phyloP scores from a whole-genome alignment of 2,329 filamentous ascomycete species.

The Phaeosphaeriaceae sp. region DNA sequence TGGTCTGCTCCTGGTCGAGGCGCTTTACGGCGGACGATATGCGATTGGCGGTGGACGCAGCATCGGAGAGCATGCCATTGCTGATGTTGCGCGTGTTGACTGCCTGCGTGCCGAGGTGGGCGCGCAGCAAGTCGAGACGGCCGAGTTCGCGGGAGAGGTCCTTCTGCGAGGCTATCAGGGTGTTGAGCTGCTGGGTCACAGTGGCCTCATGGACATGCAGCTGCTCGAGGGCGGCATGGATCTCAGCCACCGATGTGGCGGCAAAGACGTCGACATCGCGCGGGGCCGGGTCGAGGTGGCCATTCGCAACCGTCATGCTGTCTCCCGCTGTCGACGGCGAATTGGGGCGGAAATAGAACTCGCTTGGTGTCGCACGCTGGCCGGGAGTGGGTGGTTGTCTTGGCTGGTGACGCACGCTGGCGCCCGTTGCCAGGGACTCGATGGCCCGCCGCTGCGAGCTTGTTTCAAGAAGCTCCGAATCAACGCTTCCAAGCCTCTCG shows the following conservation, averaged over 20 bases:
- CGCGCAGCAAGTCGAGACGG: slow-evolving; percentile 86
- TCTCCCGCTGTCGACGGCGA: neutral
- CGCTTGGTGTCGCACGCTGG: neutral
- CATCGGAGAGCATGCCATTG: slow-evolving; percentile 87
- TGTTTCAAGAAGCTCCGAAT: neutral
- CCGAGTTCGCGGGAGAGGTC: slow-evolving; percentile 86
- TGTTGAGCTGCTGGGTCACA: slow-evolving; percentile 76
- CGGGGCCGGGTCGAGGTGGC: slow-evolving; percentile 17
- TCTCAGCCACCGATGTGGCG: slow-evolving; percentile 77
- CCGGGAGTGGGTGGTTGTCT: neutral
- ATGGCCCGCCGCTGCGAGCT: neutral
- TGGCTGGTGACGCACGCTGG: neutral
- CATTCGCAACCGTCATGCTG: slow-evolving; percentile 28
- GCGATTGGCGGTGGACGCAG: slow-evolving; percentile 82
- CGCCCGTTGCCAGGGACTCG: neutral
- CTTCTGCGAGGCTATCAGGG: slow-evolving; percentile 80
- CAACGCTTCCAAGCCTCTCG: neutral
- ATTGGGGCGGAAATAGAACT: neutral
- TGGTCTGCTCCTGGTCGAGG: slow-evolving; percentile 88
- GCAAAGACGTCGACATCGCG: slow-evolving; percentile 57
- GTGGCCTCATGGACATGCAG: slow-evolving; percentile 78
- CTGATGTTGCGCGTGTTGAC: slow-evolving; percentile 83
- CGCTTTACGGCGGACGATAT: slow-evolving; percentile 87
- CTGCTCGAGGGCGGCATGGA: slow-evolving; percentile 76
- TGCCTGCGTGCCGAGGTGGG: slow-evolving; percentile 85